phyloP scores from a whole-genome alignment of 2,329 filamentous ascomycete genomes.

The Colletotrichum somersetense region DNA sequence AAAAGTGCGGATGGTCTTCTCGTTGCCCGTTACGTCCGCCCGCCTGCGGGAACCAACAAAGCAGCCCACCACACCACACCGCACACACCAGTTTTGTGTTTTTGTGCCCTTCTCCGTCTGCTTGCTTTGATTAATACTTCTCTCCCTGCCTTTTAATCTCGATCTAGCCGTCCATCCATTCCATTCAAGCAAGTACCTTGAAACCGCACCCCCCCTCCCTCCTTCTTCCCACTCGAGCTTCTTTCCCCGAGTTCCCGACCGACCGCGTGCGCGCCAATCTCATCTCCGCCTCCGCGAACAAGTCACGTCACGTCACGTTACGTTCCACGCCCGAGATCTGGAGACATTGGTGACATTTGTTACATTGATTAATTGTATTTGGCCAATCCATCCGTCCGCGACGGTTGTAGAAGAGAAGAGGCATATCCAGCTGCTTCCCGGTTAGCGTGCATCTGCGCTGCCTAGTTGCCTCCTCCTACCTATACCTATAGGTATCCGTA shows the following conservation, averaged over 20 bases:
- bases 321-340: not conserved
- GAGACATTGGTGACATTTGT: not conserved
- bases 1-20: constrained; percentile 6
- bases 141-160: not conserved
- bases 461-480: too few relatives aligned
- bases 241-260: not conserved
- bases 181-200: constrained; percentile 32
- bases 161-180: not conserved
- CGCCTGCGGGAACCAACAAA: not conserved
- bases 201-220: not conserved
- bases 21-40: constrained; percentile 20
- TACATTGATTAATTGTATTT: not conserved
- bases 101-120: not conserved
- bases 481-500: too few relatives aligned
- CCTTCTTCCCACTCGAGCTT: not conserved
- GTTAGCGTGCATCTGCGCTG: not conserved
- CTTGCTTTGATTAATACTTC: not conserved
- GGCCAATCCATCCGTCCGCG: not conserved
- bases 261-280: too few relatives aligned
- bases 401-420: not conserved
- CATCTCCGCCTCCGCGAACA: not conserved
- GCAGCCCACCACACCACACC: constrained; percentile 30
- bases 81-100: constrained; percentile 12
- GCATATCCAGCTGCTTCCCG: too few relatives aligned
- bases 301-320: constrained; percentile 11